These are phyloP conservation scores for Botryotinia calthae DNA, from an alignment of 2,329 filamentous ascomycete species.

Conservation along the genomic window DNA sequence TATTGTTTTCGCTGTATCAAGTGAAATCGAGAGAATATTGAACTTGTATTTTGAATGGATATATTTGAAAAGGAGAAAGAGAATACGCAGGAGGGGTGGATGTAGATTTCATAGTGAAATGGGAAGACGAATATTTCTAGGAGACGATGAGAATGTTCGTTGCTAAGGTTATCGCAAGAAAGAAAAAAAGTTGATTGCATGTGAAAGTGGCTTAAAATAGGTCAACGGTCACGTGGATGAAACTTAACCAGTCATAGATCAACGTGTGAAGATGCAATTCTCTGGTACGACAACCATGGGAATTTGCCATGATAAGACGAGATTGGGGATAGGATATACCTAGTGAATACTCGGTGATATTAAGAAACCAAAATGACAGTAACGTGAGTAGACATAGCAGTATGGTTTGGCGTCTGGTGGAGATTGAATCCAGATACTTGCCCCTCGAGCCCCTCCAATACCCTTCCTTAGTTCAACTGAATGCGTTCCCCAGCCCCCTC, in stretches of 20 bases:
- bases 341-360: fast-evolving
- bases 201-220: background rate
- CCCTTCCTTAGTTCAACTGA: background rate
- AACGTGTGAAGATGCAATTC: background rate
- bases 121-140: constrained; percentile 4
- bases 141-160: constrained; percentile 7
- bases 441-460: background rate
- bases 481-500: background rate
- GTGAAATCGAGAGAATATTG: background rate
- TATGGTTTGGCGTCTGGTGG: background rate
- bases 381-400: background rate
- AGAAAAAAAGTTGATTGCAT: constrained; percentile 6
- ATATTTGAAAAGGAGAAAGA: background rate
- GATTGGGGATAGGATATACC: too few relatives aligned
- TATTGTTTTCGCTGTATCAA: background rate
- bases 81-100: too few relatives aligned
- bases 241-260: constrained; percentile 7
- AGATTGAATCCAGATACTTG: background rate
- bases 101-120: background rate
- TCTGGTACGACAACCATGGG: background rate
- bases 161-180: constrained; percentile 6
- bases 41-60: background rate
- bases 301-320: background rate
- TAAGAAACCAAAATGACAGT: background rate
- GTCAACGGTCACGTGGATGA: background rate